phyloP scores from a whole-genome alignment of 306 rosid genomes.

The Alnus rubra region DNA sequence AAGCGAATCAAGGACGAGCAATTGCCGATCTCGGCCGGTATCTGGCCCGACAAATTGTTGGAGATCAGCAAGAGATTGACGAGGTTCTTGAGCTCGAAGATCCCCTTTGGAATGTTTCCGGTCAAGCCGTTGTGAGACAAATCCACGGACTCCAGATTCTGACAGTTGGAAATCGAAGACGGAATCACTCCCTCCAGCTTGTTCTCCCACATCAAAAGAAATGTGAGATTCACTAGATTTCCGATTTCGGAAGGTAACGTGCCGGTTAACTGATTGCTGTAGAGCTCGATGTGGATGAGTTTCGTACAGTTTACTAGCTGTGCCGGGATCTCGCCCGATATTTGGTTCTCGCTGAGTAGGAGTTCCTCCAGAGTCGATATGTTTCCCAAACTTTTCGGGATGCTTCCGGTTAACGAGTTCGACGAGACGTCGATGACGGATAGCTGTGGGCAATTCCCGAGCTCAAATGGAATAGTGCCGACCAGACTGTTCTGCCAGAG shows the following conservation, averaged over 20 bases:
- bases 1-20: conserved; percentile 81
- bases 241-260: conserved; percentile 77
- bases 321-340: conserved; percentile 80
- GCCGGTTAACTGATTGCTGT: conserved; percentile 68
- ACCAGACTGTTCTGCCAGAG: conserved; percentile 86
- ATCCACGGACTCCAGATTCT: conserved; percentile 73
- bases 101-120: conserved; percentile 70
- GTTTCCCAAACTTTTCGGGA: conserved; percentile 65
- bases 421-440: conserved; percentile 66
- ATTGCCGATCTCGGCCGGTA: conserved; percentile 69
- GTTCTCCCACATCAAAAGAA: conserved; percentile 81
- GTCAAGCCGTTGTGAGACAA: conserved; percentile 75
- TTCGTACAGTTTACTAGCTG: conserved; percentile 61
- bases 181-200: conserved; percentile 81
- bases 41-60: conserved; percentile 67
- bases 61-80: conserved; percentile 75
- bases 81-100: conserved; percentile 70
- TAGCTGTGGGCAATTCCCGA: conserved; percentile 60
- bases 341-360: conserved; percentile 66
- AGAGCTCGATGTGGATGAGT: conserved; percentile 64
- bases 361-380: conserved; percentile 64
- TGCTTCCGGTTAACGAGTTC: conserved; percentile 71
- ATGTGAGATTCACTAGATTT: conserved; percentile 55
- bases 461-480: conserved; percentile 75
- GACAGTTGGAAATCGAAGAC: conserved; percentile 62